These are phyloP conservation scores for Avena insularis DNA, from an alignment of 176 grass and related monocot genomes.

Conservation along the genomic window DNA sequence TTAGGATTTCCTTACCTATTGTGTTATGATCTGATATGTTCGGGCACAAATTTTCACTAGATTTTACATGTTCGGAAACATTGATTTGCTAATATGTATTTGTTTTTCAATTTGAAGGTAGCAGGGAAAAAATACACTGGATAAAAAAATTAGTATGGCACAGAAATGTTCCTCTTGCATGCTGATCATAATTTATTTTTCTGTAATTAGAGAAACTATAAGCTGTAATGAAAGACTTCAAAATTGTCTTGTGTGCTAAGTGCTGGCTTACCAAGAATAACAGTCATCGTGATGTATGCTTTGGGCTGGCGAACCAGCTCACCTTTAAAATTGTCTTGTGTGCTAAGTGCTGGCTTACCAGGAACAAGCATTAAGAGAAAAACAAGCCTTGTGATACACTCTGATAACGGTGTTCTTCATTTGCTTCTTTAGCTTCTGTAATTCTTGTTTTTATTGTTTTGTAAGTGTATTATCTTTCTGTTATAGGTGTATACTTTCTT, in stretches of 20 bases:
- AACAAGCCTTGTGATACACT: neutral
- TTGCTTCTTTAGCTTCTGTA: slow-evolving; percentile 24
- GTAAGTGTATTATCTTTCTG: slow-evolving; percentile 28
- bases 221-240: slow-evolving; percentile 9
- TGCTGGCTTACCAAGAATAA: neutral
- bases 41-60: neutral
- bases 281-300: neutral
- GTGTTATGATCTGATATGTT: slow-evolving; percentile 32
- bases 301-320: neutral
- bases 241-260: slow-evolving; percentile 5
- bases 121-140: neutral
- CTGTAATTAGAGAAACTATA: slow-evolving; percentile 22
- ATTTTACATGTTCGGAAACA: neutral
- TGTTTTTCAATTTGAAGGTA: neutral
- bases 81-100: slow-evolving; percentile 14
- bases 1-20: neutral
- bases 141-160: neutral
- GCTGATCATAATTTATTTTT: slow-evolving; percentile 15
- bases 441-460: slow-evolving; percentile 38
- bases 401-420: neutral
- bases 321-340: slow-evolving; percentile 2
- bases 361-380: neutral
- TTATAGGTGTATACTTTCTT: slow-evolving; percentile 76
- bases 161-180: slow-evolving; percentile 17
- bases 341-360: neutral